Percentiles rank a stretch among this genome's conserved stretches.
Evolutionary conservation across 2,329 filamentous ascomycete species (phyloP).

Genomic region (Plenodomus lindquistii): DNA sequence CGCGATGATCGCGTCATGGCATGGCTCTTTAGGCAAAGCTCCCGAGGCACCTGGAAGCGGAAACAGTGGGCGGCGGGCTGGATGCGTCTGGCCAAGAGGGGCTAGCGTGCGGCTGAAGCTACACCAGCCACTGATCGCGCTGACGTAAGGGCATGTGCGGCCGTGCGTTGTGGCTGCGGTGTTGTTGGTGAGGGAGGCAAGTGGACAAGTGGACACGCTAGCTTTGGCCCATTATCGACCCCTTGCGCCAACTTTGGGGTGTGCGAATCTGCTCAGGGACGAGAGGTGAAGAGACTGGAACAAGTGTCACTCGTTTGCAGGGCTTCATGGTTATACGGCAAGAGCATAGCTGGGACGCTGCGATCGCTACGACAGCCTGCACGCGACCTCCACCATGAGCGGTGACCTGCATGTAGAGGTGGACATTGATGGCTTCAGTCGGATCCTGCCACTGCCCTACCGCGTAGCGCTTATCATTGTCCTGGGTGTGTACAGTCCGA

Average conservation of each 20-base stretch:
- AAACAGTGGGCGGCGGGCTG: not conserved
- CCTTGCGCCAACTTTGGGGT: slow-evolving; percentile 19
- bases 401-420: slow-evolving; percentile 71
- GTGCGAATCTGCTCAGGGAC: not conserved
- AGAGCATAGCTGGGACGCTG: slow-evolving; percentile 25
- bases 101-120: slow-evolving; percentile 6
- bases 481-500: slow-evolving; percentile 62
- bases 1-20: slow-evolving; percentile 38
- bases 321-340: slow-evolving; percentile 25
- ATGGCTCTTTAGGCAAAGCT: slow-evolving; percentile 24
- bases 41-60: slow-evolving; percentile 3
- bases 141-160: slow-evolving; percentile 15
- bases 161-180: slow-evolving; percentile 12
- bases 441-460: slow-evolving; percentile 85
- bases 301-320: not conserved
- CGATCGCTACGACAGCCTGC: slow-evolving; percentile 18
- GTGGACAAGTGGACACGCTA: slow-evolving; percentile 43
- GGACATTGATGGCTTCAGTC: slow-evolving; percentile 80
- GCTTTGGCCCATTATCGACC: slow-evolving; percentile 4
- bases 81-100: slow-evolving; percentile 1
- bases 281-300: slow-evolving; percentile 8
- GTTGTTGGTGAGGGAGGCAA: slow-evolving; percentile 21
- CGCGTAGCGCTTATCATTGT: slow-evolving; percentile 84
- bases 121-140: slow-evolving; percentile 9
- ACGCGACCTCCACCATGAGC: slow-evolving; percentile 60